Conservation (phyloP, 306 rosid genomes). For the Glycine latifolia region DNA sequence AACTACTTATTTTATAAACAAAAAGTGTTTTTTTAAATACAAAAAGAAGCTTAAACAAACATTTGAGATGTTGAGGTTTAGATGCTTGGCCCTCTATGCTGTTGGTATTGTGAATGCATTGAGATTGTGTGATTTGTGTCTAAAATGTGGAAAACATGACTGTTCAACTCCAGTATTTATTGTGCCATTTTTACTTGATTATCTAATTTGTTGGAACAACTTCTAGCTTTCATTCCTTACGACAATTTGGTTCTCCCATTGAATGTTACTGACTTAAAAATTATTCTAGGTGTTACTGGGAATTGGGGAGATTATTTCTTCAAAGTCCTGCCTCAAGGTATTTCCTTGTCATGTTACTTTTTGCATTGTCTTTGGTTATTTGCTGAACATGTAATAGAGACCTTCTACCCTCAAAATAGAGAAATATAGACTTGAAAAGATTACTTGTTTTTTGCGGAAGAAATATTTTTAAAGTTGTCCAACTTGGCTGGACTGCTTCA, state of each 20-base stretch:
- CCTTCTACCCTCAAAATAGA: slow-evolving; percentile 10
- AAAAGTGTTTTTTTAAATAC: not conserved
- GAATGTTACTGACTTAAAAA: slow-evolving; percentile 28
- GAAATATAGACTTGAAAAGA: slow-evolving; percentile 13
- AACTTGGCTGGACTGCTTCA: slow-evolving; percentile 26
- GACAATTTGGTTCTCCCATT: slow-evolving; percentile 26
- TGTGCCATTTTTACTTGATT: slow-evolving; percentile 24
- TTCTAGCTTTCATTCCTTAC: slow-evolving; percentile 1
- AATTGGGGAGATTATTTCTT: slow-evolving; percentile 86
- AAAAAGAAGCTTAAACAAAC: not conserved
- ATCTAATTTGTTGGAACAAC: slow-evolving; percentile 7
- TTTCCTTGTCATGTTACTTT: slow-evolving; percentile 35
- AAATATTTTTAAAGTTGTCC: slow-evolving; percentile 18
- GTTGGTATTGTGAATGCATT: slow-evolving; percentile 14
- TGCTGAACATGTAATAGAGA: not conserved
- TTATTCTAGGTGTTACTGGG: slow-evolving; percentile 78
- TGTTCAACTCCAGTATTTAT: slow-evolving; percentile 24
- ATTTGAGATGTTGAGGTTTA: not conserved
- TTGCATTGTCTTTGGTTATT: slow-evolving; percentile 15
- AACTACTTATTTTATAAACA: not conserved
- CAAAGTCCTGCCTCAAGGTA: slow-evolving; percentile 94
- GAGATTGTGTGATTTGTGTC: slow-evolving; percentile 5
- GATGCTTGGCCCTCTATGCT: slow-evolving; percentile 24
- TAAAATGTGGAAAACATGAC: slow-evolving; percentile 16
- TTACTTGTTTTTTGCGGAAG: slow-evolving; percentile 14